phyloP scores from a whole-genome alignment of 129 eudicot species.

The Deinandra increscens region DNA sequence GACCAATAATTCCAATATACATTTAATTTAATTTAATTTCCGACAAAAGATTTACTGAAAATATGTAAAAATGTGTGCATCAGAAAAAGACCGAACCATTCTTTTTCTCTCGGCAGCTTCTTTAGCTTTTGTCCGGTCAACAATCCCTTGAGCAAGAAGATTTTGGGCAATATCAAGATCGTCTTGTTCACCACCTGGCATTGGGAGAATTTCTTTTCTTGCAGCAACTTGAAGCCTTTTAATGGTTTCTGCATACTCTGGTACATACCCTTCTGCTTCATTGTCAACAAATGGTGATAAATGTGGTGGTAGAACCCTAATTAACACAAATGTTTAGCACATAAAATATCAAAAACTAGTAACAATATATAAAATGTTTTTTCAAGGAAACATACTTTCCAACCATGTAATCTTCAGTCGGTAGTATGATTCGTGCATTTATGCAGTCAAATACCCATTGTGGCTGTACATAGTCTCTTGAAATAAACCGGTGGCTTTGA shows the following conservation, averaged over 20 bases:
- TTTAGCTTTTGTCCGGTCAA: constrained; percentile 57
- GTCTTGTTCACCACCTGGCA: constrained; percentile 45
- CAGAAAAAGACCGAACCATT: constrained; percentile 32
- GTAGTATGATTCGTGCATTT: constrained; percentile 44
- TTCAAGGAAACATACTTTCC: constrained; percentile 49
- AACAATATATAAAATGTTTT: background rate
- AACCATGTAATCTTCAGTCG: constrained; percentile 66
- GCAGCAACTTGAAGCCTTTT: constrained; percentile 73
- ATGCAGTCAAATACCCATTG: no score
- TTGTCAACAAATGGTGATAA: no score
- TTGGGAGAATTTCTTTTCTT: constrained; percentile 66
- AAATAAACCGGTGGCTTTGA: no score
- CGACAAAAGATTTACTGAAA: background rate
- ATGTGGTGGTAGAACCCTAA: no score
- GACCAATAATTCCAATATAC: background rate
- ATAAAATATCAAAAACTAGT: no score
- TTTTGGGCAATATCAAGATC: constrained; percentile 62
- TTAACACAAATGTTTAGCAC: no score
- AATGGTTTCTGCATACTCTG: constrained; percentile 56
- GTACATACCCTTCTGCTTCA: no score
- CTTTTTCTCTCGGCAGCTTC: constrained; percentile 60
- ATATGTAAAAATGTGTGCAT: no score
- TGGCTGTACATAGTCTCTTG: no score
- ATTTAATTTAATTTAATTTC: background rate
- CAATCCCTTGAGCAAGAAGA: constrained; percentile 51